Evolutionary conservation across 169 alveolate species (phyloP).

Genomic region (Plasmodium reichenowi): DNA sequence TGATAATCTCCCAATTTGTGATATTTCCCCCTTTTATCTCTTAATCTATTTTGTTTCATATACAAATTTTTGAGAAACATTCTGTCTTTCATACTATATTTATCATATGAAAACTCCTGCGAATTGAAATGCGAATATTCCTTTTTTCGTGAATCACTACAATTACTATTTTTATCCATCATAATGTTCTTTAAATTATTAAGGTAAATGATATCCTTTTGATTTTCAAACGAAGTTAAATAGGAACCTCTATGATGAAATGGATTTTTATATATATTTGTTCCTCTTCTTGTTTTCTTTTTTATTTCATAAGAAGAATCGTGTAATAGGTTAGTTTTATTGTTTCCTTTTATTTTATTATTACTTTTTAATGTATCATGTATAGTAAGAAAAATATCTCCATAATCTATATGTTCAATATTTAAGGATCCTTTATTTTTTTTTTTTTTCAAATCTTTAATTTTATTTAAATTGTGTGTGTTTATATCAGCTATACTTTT

Average conservation of each 20-base stretch:
- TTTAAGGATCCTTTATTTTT: constrained; percentile 20
- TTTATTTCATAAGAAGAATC: constrained; percentile 1
- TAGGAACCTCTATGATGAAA: constrained; percentile 7
- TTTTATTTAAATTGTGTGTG: constrained; percentile 57
- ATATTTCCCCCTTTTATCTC: neutral
- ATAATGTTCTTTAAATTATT: constrained; percentile 5
- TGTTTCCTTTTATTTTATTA: neutral
- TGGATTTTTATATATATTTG: neutral
- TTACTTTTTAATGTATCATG: constrained; percentile 5
- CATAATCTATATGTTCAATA: constrained; percentile 66
- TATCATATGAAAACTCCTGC: constrained; percentile 20
- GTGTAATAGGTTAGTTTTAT: constrained; percentile 10
- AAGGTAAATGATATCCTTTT: neutral
- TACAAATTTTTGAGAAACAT: constrained; percentile 30
- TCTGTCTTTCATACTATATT: constrained; percentile 17
- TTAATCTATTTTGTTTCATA: constrained; percentile 9
- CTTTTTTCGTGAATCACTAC: constrained; percentile 7
- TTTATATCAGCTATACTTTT: constrained; percentile 73
- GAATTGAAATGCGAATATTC: constrained; percentile 4
- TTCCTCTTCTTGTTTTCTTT: constrained; percentile 18
- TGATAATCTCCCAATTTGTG: neutral
- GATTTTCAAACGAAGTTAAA: constrained; percentile 11
- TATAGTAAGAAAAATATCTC: constrained; percentile 60
- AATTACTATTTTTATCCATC: constrained; percentile 7
- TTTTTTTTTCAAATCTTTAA: neutral